These are phyloP conservation scores for Zoysia matrella DNA, from an alignment of 202 grass and related monocot genomes.

Conservation along the genomic window DNA sequence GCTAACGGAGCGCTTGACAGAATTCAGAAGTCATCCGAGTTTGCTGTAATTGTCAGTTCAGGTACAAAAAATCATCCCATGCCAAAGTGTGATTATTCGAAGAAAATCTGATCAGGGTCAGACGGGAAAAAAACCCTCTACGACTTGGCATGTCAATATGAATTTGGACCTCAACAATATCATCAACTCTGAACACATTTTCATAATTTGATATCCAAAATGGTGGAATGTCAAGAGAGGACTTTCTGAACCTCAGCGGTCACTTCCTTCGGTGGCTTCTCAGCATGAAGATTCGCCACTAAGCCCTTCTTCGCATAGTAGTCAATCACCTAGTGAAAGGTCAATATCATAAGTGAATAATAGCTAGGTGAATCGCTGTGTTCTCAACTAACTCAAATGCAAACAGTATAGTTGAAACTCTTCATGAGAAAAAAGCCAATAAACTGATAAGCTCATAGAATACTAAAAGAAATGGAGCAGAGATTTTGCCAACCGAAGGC, in stretches of 20 bases:
- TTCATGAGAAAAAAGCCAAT: background rate
- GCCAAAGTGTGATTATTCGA: constrained; percentile 19
- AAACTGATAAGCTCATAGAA: background rate
- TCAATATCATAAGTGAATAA: background rate
- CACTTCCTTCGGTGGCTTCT: constrained; percentile 79
- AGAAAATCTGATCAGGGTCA: constrained; percentile 19
- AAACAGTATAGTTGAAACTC: background rate
- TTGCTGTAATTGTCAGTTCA: background rate
- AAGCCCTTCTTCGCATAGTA: constrained; percentile 52
- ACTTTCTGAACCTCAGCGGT: constrained; percentile 61
- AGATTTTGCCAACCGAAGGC: background rate
- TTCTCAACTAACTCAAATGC: background rate
- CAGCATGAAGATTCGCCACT: constrained; percentile 53
- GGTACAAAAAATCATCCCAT: constrained; percentile 14
- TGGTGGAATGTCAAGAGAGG: constrained; percentile 54
- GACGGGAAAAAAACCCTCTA: constrained; percentile 23
- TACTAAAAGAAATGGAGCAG: background rate
- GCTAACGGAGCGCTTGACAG: background rate
- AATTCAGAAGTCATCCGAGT: background rate
- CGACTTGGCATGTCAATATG: constrained; percentile 39
- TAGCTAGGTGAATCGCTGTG: background rate
- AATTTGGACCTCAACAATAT: constrained; percentile 33
- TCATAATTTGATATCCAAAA: background rate
- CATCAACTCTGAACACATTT: background rate
- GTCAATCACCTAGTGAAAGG: constrained; percentile 64